These are phyloP conservation scores for Debaryomyces nepalensis DNA, from an alignment of 1,139 yeast genomes.

Conservation along the genomic window DNA sequence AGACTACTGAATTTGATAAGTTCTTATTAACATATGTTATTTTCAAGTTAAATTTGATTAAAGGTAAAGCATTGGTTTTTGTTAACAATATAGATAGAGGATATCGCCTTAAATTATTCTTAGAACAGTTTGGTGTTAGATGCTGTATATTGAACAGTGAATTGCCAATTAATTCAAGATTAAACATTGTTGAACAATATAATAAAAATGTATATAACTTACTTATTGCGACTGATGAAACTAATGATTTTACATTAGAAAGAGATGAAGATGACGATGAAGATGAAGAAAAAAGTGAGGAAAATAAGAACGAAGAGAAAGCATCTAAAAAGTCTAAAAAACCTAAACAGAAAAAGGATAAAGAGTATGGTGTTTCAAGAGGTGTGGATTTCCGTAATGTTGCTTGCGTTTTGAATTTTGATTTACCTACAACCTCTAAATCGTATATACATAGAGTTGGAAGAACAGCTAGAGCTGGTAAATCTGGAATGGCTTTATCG, in stretches of 20 bases:
- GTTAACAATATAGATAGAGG: slow-evolving; percentile 97
- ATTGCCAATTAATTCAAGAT: slow-evolving; percentile 87
- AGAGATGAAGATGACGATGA: slow-evolving; percentile 56
- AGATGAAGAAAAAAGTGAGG: slow-evolving; percentile 29
- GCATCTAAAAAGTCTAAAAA: slow-evolving; percentile 29
- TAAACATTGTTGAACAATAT: slow-evolving; percentile 94
- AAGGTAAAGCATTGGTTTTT: slow-evolving; percentile 89
- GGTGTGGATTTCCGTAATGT: slow-evolving; percentile 97
- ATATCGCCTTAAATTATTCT: slow-evolving; percentile 83
- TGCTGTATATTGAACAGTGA: slow-evolving; percentile 91
- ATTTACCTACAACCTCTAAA: slow-evolving; percentile 86
- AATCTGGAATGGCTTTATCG: slow-evolving; percentile 92
- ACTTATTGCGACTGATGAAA: slow-evolving; percentile 94
- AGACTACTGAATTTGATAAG: slow-evolving; percentile 88
- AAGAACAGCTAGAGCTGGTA: slow-evolving; percentile 97
- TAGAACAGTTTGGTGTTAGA: slow-evolving; percentile 93
- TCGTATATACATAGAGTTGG: slow-evolving; percentile 95
- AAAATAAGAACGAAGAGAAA: slow-evolving; percentile 22
- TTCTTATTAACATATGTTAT: slow-evolving; percentile 89
- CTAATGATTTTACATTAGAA: slow-evolving; percentile 55
- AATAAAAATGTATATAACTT: slow-evolving; percentile 87
- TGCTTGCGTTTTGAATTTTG: slow-evolving; percentile 95
- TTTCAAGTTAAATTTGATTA: slow-evolving; percentile 83
- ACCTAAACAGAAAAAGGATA: slow-evolving; percentile 52
- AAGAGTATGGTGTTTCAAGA: slow-evolving; percentile 92